These are phyloP conservation scores for Coemansia sp. DNA, from an alignment of 192 early-diverging fungal species.

Conservation along the genomic window DNA sequence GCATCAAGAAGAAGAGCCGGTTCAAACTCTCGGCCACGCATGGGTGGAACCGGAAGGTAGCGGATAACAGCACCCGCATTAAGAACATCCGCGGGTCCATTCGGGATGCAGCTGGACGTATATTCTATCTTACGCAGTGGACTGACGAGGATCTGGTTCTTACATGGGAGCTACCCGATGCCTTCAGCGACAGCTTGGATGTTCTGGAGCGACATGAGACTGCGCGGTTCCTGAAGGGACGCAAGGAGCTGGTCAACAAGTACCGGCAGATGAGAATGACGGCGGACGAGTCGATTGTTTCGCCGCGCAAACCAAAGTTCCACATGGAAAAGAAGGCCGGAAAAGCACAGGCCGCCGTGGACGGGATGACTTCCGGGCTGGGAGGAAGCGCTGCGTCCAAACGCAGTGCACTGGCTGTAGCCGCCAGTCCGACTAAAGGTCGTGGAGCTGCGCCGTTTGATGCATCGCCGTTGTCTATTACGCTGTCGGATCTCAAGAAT, in stretches of 20 bases:
- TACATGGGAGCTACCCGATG: constrained; percentile 24
- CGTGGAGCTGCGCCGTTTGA: no score
- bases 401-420: no score
- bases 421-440: no score
- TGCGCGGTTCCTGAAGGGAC: constrained; percentile 6
- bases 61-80: background rate
- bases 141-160: constrained; percentile 11
- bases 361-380: no score
- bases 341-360: background rate
- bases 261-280: background rate
- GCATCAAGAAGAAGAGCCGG: background rate
- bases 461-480: background rate
- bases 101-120: constrained; percentile 10
- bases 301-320: constrained; percentile 19
- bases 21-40: constrained; percentile 16
- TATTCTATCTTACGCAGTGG: constrained; percentile 35
- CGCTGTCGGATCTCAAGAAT: background rate
- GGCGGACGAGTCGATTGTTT: constrained; percentile 12
- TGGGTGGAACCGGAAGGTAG: constrained; percentile 22
- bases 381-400: no score
- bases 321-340: constrained; percentile 12
- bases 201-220: constrained; percentile 18
- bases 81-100: constrained; percentile 17
- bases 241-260: constrained; percentile 13
- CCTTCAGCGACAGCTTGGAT: constrained; percentile 4